phyloP scores from a whole-genome alignment of 805 yeast genomes.

The Nakazawaea holstii region DNA sequence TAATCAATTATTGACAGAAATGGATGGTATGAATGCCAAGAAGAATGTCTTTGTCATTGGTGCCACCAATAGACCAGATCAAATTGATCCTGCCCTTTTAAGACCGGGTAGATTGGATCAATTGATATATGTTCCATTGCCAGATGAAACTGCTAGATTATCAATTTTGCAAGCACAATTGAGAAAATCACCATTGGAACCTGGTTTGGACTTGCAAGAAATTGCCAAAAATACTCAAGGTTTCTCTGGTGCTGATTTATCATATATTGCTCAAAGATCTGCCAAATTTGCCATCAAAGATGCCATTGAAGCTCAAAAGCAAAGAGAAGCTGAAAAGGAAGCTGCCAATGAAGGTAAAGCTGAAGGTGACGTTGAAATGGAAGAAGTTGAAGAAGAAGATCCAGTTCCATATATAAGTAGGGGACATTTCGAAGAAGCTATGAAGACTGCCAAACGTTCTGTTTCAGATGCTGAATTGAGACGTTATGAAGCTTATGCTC shows the following conservation, averaged over 20 bases:
- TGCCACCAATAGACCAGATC: slow-evolving; percentile 99
- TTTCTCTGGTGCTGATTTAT: slow-evolving; percentile 98
- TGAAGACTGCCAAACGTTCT: slow-evolving; percentile 98
- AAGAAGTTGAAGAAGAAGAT: slow-evolving; percentile 73
- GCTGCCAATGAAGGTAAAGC: slow-evolving; percentile 21
- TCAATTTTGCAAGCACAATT: slow-evolving; percentile 93
- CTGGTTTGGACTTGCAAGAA: slow-evolving; percentile 82
- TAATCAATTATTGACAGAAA: slow-evolving; percentile 91
- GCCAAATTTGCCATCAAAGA: slow-evolving; percentile 99
- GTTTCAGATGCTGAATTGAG: slow-evolving; percentile 96
- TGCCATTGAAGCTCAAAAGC: slow-evolving; percentile 79
- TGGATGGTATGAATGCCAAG: slow-evolving; percentile 99
- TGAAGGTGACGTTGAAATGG: slow-evolving; percentile 33
- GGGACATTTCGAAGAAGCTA: slow-evolving; percentile 96
- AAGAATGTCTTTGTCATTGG: slow-evolving; percentile 98
- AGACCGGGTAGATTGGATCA: slow-evolving; percentile 99
- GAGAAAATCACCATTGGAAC: slow-evolving; percentile 97
- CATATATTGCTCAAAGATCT: slow-evolving; percentile 95
- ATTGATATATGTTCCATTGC: slow-evolving; percentile 96
- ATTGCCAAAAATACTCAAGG: slow-evolving; percentile 95
- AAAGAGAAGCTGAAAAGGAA: slow-evolving; percentile 43
- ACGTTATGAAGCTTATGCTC: slow-evolving; percentile 97
- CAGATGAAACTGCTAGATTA: slow-evolving; percentile 91
- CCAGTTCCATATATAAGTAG: slow-evolving; percentile 94
- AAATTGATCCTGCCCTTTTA: slow-evolving; percentile 95